phyloP scores from a whole-genome alignment of 352 stramenopile genomes.

The Globisporangium emineosum region DNA sequence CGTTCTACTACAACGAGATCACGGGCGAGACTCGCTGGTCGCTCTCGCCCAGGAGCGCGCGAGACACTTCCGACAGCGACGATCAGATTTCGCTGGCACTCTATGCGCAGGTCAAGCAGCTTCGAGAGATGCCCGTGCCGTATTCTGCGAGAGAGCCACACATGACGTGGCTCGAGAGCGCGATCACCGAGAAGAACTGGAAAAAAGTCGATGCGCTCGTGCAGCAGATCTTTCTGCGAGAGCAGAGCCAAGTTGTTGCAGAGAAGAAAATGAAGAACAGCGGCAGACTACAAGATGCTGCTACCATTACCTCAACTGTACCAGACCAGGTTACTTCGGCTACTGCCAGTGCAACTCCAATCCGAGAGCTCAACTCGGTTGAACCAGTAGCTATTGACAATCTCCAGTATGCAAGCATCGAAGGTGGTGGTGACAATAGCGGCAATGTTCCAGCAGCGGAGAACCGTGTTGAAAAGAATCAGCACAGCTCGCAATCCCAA shows the following conservation, averaged over 20 bases:
- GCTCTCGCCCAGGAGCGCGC: conserved; percentile 66
- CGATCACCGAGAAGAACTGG: conserved; percentile 63
- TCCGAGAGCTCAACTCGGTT: not conserved
- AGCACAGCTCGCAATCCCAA: not conserved
- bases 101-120: conserved; percentile 42
- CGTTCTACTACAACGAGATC: conserved; percentile 92
- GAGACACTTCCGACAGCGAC: conserved; percentile 39
- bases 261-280: conserved; percentile 15
- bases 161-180: conserved; percentile 65
- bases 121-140: conserved; percentile 42
- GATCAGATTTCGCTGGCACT: conserved; percentile 64
- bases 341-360: not conserved
- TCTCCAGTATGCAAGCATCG: too few species aligned
- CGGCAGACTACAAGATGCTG: not conserved
- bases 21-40: conserved; percentile 87
- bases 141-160: conserved; percentile 59
- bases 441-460: not conserved
- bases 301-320: not conserved
- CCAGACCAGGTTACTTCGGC: not conserved
- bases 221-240: conserved; percentile 66
- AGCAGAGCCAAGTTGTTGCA: conserved; percentile 43
- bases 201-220: conserved; percentile 62
- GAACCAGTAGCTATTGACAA: not conserved
- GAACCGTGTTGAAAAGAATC: not conserved
- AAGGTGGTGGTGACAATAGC: not conserved